Base-by-base conservation (phyloP, 306 rosid genomes). In the Quercus suber region DNA sequence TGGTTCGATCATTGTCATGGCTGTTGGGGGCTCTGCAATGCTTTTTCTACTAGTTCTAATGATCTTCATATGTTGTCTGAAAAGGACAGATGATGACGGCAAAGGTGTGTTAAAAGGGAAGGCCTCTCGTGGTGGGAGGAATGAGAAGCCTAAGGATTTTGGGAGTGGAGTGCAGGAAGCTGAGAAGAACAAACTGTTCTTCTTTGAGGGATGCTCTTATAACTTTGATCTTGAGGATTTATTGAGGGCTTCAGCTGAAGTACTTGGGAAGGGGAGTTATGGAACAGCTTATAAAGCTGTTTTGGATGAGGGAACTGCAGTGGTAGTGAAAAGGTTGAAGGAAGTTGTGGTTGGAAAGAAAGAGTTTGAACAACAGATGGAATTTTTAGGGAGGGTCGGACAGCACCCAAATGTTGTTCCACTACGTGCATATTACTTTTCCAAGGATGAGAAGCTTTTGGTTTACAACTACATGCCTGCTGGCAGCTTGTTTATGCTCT, bases 221-320 rank as follows among this genome's bases (percentile, higher is more conserved):
- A 85, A 82, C 80, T 92, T 92, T 77, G 96, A 92, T 76, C 92
- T 92, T 21, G 97, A 92, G 85, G 97, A 92, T 81, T 79, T 92
- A 69, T 77, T 92, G 71, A 89, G 93, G 85, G 96, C 97, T 6
- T 92, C 97, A 1, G 96, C 97, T 51, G 97, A 92, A 83, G 94
- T 92, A 88, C 94, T 92, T 28, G 97, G 97, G 23, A 92, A 92
- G 79, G 97, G 97, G 55, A 90, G 90, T 49, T 85, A 83, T 74
- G 97, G 97, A 43, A 92, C 97, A 53, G 92, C 97, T 31, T 92
- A 92, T 58, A 92, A 89, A 87, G 97, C 97, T 71, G 93, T 90
- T 82, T 78, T 92, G 89, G 97, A 92, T 68, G 97, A 92, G 49
- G 97, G 90, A 45, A 88, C 88, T 61, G 90, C 90, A 1, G 95